phyloP scores from a whole-genome alignment of 495 filamentous ascomycete genomes.

The Penicillium cinerascens region DNA sequence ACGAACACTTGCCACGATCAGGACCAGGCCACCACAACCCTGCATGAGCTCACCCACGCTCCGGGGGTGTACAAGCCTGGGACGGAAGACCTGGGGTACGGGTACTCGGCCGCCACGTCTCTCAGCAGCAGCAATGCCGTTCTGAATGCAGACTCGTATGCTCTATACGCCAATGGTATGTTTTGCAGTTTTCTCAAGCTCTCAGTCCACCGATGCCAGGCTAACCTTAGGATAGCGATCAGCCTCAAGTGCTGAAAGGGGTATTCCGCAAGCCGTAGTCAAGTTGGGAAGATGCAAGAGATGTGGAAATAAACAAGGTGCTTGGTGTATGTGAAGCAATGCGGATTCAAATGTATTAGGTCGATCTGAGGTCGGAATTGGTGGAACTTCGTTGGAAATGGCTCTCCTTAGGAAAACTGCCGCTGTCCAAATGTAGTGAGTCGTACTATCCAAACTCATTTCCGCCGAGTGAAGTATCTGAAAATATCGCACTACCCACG shows the following conservation, averaged over 20 bases:
- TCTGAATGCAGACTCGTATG: conserved; percentile 60
- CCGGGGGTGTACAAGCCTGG: conserved; percentile 52
- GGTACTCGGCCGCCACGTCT: conserved; percentile 47
- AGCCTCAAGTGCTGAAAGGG: conserved; percentile 18
- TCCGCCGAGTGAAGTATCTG: neutral
- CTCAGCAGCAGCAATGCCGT: conserved; percentile 46
- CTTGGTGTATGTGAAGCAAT: neutral
- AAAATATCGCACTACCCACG: neutral
- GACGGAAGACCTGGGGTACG: conserved; percentile 57
- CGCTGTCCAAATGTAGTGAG: neutral
- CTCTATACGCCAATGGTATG: conserved; percentile 56
- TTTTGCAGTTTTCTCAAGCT: conserved; percentile 10
- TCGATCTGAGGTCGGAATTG: neutral
- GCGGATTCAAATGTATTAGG: neutral
- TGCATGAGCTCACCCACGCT: conserved; percentile 63
- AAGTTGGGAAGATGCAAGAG: neutral
- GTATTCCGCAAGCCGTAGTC: neutral
- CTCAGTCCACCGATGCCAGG: neutral
- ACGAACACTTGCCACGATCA: conserved; percentile 51
- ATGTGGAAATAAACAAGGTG: neutral
- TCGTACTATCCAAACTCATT: neutral
- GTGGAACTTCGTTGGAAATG: neutral
- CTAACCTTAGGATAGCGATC: conserved; percentile 21
- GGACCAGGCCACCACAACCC: conserved; percentile 56
- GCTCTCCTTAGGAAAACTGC: neutral